Conservation (phyloP, 2,329 filamentous ascomycete species). For the Tolypocladium inflatum region DNA sequence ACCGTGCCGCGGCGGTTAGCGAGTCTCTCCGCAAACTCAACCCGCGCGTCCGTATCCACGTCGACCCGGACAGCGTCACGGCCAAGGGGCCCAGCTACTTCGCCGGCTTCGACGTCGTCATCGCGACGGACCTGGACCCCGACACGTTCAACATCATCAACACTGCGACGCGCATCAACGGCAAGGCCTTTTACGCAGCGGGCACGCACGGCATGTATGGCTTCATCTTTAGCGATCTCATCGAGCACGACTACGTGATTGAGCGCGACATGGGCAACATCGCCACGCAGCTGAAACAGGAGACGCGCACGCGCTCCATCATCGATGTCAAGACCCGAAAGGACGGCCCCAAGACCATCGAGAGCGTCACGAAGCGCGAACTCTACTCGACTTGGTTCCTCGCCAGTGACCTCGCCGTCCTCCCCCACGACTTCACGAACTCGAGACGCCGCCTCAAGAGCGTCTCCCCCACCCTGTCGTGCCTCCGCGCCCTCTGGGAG, state of each 20-base stretch:
- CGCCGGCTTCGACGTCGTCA: constrained; percentile 69
- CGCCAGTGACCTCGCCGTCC: constrained; percentile 65
- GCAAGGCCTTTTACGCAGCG: constrained; percentile 80
- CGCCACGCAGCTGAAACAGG: constrained; percentile 46
- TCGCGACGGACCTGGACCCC: constrained; percentile 81
- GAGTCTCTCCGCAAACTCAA: constrained; percentile 79
- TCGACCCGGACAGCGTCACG: constrained; percentile 59
- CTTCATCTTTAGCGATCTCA: constrained; percentile 89
- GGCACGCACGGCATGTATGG: constrained; percentile 85
- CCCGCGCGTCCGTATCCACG: constrained; percentile 69
- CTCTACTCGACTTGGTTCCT: constrained; percentile 80
- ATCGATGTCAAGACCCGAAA: constrained; percentile 61
- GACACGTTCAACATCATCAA: constrained; percentile 70
- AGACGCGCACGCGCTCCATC: constrained; percentile 71
- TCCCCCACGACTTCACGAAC: constrained; percentile 58
- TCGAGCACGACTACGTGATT: constrained; percentile 82
- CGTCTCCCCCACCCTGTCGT: constrained; percentile 78
- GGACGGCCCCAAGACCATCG: constrained; percentile 59
- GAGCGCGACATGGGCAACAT: constrained; percentile 77
- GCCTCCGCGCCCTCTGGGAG: constrained; percentile 82
- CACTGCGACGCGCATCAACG: constrained; percentile 69
- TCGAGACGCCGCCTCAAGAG: constrained; percentile 60
- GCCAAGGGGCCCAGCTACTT: constrained; percentile 67
- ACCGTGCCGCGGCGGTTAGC: constrained; percentile 73
- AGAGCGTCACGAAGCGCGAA: constrained; percentile 87